Evolutionary conservation across 495 filamentous ascomycete species (phyloP).

Genomic region (Podospora anserina): DNA sequence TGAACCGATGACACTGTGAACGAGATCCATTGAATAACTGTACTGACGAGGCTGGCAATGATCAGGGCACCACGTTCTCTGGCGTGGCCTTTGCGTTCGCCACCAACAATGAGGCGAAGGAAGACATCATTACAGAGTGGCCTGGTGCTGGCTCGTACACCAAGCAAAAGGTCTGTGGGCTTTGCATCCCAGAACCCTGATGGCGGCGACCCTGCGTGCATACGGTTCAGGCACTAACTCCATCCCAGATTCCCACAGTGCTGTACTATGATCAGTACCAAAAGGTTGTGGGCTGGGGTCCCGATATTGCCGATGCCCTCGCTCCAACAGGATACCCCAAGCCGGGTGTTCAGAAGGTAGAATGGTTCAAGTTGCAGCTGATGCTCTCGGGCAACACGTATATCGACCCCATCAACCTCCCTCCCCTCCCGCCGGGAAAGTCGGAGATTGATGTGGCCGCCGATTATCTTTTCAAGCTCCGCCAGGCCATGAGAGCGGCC

Average conservation of each 20-base stretch:
- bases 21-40: background rate
- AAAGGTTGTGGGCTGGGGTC: slow-evolving; percentile 74
- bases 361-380: slow-evolving; percentile 77
- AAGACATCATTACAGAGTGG: slow-evolving; percentile 78
- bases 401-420: slow-evolving; percentile 75
- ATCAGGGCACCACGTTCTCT: slow-evolving; percentile 70
- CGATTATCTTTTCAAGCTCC: slow-evolving; percentile 73
- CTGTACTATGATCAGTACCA: slow-evolving; percentile 75
- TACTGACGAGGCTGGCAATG: slow-evolving; percentile 25
- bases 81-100: slow-evolving; percentile 72
- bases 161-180: slow-evolving; percentile 61
- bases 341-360: slow-evolving; percentile 72
- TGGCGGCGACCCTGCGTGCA: background rate
- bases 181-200: background rate
- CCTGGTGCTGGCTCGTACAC: slow-evolving; percentile 71
- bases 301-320: slow-evolving; percentile 71
- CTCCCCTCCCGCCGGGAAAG: slow-evolving; percentile 70
- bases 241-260: slow-evolving; percentile 63
- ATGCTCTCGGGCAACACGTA: slow-evolving; percentile 78
- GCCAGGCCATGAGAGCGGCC: slow-evolving; percentile 69
- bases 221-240: background rate
- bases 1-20: background rate
- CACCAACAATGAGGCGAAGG: slow-evolving; percentile 73
- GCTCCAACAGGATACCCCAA: slow-evolving; percentile 73
- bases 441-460: slow-evolving; percentile 74